These are phyloP conservation scores for Theobroma cacao DNA, from an alignment of 345 rosid species.

Conservation along the genomic window DNA sequence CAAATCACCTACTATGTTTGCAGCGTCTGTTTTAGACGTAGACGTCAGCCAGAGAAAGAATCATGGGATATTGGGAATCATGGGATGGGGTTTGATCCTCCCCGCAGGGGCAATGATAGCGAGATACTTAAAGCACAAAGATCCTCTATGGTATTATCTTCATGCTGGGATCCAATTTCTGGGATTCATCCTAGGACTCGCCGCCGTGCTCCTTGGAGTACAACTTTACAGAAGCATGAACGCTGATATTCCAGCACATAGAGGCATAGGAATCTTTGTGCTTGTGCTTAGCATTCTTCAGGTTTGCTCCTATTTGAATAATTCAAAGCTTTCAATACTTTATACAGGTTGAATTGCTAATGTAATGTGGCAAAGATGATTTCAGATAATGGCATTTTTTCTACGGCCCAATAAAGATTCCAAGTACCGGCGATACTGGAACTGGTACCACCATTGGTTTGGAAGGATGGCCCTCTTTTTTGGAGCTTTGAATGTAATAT, in stretches of 20 bases:
- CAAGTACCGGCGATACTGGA: slow-evolving; percentile 72
- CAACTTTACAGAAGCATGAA: slow-evolving; percentile 53
- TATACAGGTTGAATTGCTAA: not conserved
- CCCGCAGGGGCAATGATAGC: slow-evolving; percentile 78
- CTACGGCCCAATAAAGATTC: slow-evolving; percentile 69
- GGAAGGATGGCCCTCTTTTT: slow-evolving; percentile 81
- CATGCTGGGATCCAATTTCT: slow-evolving; percentile 61
- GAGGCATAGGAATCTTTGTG: slow-evolving; percentile 81
- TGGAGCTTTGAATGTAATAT: slow-evolving; percentile 64
- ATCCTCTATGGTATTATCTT: slow-evolving; percentile 86
- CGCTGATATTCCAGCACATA: slow-evolving; percentile 57
- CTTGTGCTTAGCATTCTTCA: slow-evolving; percentile 74
- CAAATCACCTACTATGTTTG: not conserved
- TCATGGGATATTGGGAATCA: slow-evolving; percentile 67
- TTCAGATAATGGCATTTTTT: slow-evolving; percentile 77
- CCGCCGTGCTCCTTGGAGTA: slow-evolving; percentile 60
- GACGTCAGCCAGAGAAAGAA: slow-evolving; percentile 51
- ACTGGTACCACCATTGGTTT: slow-evolving; percentile 84
- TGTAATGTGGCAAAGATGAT: slow-evolving; percentile 3
- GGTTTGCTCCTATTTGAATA: slow-evolving; percentile 35
- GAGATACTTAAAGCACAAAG: slow-evolving; percentile 77
- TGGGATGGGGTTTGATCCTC: slow-evolving; percentile 79
- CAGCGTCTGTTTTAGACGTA: slow-evolving; percentile 30
- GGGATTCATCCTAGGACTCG: slow-evolving; percentile 68
- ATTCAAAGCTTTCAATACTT: not conserved